These are phyloP conservation scores for Botrytis porri DNA, from an alignment of 2,329 filamentous ascomycete genomes.

Conservation along the genomic window DNA sequence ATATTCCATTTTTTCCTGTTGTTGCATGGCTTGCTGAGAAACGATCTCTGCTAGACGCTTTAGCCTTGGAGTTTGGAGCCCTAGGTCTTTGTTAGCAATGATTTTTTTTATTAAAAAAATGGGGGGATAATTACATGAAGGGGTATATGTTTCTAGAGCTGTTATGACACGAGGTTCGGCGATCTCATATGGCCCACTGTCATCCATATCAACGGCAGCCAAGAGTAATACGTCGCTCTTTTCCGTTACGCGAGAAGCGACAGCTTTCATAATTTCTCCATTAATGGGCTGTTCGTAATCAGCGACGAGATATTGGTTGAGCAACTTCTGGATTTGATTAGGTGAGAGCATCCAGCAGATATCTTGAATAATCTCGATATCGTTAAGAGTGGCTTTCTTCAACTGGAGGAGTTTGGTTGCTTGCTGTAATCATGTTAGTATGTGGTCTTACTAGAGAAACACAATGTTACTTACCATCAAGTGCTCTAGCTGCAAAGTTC, in stretches of 20 bases:
- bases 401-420: conserved; percentile 96
- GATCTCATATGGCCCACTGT: conserved; percentile 97
- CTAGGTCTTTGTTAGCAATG: conserved; percentile 47
- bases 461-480: conserved; percentile 67
- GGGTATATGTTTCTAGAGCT: conserved; percentile 95
- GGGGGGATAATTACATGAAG: conserved; percentile 70
- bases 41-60: conserved; percentile 99
- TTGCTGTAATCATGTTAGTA: conserved; percentile 57
- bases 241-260: conserved; percentile 93
- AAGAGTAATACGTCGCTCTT: conserved; percentile 96
- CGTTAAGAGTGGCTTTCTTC: conserved; percentile 98
- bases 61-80: conserved; percentile 91
- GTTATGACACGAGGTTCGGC: conserved; percentile 95
- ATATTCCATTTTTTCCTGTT: conserved; percentile 80
- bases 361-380: conserved; percentile 99
- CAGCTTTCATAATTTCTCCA: conserved; percentile 99
- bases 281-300: conserved; percentile 99
- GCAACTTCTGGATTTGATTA: conserved; percentile 97
- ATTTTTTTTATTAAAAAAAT: not conserved
- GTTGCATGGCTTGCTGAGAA: conserved; percentile 90
- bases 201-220: conserved; percentile 96
- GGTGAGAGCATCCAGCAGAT: conserved; percentile 99
- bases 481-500: conserved; percentile 94
- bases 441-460: conserved; percentile 32
- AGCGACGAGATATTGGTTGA: conserved; percentile 97